phyloP scores from a whole-genome alignment of 2,329 filamentous ascomycete species.

The Aspergillus unguis region DNA sequence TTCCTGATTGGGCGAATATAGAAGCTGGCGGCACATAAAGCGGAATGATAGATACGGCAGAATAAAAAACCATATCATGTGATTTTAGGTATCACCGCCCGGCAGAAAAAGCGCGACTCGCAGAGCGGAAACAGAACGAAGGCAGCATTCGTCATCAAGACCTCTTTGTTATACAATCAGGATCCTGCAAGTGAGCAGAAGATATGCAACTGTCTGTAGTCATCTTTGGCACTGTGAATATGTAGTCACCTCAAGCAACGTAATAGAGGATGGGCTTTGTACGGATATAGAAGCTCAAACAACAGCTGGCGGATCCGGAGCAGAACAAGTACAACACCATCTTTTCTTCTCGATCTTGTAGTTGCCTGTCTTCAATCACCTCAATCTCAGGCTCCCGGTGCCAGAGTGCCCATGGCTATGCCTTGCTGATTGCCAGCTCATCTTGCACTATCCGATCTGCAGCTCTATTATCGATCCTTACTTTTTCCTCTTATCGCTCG shows the following conservation, averaged over 20 bases:
- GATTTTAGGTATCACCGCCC: neutral
- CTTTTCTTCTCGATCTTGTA: neutral
- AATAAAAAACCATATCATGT: neutral
- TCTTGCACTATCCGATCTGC: neutral
- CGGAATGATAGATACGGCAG: neutral
- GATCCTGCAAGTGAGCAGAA: too few relatives aligned
- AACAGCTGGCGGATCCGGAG: neutral
- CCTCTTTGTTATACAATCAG: neutral
- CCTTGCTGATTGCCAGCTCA: neutral
- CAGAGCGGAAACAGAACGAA: constrained; percentile 1
- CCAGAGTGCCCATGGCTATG: neutral
- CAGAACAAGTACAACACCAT: neutral
- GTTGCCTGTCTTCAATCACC: too few relatives aligned
- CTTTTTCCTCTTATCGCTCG: constrained; percentile 3
- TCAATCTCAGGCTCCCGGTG: too few relatives aligned
- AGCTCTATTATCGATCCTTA: constrained; percentile 3
- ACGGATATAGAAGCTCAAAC: neutral
- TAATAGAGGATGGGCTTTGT: neutral
- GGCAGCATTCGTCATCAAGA: neutral
- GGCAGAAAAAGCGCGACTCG: constrained; percentile 7
- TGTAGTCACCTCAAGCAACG: too few relatives aligned
- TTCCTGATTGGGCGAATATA: too few relatives aligned
- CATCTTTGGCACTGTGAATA: too few relatives aligned
- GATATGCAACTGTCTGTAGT: too few relatives aligned
- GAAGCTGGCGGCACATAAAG: neutral